Evolutionary conservation across 805 yeast genomes (phyloP).

Genomic region (Yarrowia sp.): DNA sequence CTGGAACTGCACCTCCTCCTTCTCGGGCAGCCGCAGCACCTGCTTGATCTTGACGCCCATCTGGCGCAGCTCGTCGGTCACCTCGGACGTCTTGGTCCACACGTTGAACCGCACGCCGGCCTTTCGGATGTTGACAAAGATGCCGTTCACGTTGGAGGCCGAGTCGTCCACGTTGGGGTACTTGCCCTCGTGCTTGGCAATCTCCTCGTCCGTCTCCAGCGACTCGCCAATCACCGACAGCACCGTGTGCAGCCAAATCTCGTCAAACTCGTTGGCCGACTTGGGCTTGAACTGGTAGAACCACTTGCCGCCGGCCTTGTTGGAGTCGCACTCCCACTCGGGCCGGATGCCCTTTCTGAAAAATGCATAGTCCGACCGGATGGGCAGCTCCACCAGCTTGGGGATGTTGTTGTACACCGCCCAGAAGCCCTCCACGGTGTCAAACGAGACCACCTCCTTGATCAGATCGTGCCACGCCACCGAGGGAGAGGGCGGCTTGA

Average conservation of each 20-base stretch:
- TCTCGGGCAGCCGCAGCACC: constrained; percentile 76
- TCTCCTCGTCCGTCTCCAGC: constrained; percentile 69
- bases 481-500: constrained; percentile 83
- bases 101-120: constrained; percentile 82
- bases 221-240: constrained; percentile 95
- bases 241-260: constrained; percentile 76
- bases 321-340: constrained; percentile 95
- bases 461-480: constrained; percentile 83
- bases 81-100: constrained; percentile 87
- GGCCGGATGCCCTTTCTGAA: constrained; percentile 95
- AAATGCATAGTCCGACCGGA: constrained; percentile 91
- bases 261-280: constrained; percentile 61
- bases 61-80: constrained; percentile 63
- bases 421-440: constrained; percentile 99
- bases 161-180: constrained; percentile 60
- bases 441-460: constrained; percentile 89
- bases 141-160: constrained; percentile 88
- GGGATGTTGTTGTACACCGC: constrained; percentile 95
- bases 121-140: constrained; percentile 86
- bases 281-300: constrained; percentile 67
- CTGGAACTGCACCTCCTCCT: constrained; percentile 77
- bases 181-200: constrained; percentile 37
- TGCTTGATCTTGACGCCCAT: constrained; percentile 89
- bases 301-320: constrained; percentile 95
- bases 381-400: constrained; percentile 85